Conservation (phyloP, 306 rosid species). For the Quercus cerris region DNA sequence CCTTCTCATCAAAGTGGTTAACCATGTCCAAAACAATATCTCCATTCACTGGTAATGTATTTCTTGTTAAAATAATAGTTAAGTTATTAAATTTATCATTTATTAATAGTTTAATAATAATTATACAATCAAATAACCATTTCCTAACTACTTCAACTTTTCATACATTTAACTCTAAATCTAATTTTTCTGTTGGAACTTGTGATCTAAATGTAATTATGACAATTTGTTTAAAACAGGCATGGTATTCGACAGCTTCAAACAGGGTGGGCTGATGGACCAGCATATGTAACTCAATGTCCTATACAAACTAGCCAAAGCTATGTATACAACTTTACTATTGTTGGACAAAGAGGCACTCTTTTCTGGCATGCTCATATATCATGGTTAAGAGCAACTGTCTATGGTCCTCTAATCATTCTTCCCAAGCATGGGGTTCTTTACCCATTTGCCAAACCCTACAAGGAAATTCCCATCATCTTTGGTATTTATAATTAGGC, state of each 20-base stretch:
- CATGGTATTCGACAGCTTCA: constrained; percentile 13
- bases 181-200: neutral
- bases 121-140: too few species aligned
- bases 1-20: constrained; percentile 52
- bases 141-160: too few species aligned
- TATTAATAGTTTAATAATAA: too few species aligned
- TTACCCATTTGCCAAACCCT: constrained; percentile 3
- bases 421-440: constrained; percentile 4
- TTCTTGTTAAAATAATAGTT: neutral
- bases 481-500: neutral
- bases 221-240: neutral
- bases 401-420: constrained; percentile 8
- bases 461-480: constrained; percentile 1
- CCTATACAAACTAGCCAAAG: neutral
- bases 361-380: constrained; percentile 3
- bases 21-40: constrained; percentile 52
- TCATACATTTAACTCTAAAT: too few species aligned
- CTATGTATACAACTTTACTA: constrained; percentile 4
- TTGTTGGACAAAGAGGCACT: constrained; percentile 12
- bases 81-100: too few species aligned
- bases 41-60: constrained; percentile 56
- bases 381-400: constrained; percentile 1
- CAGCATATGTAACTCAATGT: constrained; percentile 5
- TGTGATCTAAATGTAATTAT: neutral
- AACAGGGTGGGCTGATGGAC: constrained; percentile 12